phyloP scores from a whole-genome alignment of 192 early-diverging fungal genomes.

The Blastocladiella britannica region DNA sequence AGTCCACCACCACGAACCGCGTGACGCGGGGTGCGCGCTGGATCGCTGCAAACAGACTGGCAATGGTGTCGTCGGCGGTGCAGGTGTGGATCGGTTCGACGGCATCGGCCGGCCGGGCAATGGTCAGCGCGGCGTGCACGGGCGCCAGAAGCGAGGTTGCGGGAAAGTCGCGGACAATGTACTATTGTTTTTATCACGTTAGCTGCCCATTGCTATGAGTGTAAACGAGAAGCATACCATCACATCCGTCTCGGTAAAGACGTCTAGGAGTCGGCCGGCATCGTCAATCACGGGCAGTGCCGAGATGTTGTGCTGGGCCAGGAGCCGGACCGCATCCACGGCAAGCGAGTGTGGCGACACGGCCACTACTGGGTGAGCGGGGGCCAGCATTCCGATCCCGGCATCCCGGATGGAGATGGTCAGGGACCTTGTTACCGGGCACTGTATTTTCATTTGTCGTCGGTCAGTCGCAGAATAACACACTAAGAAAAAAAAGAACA shows the following conservation, averaged over 20 bases:
- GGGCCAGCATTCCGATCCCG: too few species aligned
- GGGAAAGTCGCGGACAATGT: neutral
- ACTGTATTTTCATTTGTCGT: too few species aligned
- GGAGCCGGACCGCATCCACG: neutral
- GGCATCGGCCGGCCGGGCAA: neutral
- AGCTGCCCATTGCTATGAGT: too few species aligned
- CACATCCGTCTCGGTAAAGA: neutral
- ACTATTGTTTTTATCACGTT: too few species aligned
- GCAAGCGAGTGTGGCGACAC: neutral
- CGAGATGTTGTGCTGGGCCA: neutral
- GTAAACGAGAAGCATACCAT: neutral
- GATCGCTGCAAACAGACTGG: neutral
- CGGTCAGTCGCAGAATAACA: too few species aligned
- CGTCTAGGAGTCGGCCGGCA: neutral
- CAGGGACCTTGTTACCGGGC: too few species aligned
- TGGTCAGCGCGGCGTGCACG: neutral
- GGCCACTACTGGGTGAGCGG: too few species aligned
- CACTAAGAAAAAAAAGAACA: too few species aligned
- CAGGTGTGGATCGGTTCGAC: neutral
- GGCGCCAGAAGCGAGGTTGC: neutral
- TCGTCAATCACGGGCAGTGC: neutral
- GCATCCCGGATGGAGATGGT: neutral
- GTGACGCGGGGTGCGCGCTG: neutral
- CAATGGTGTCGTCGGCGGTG: neutral
- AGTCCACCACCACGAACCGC: neutral